Base-by-base conservation (phyloP, 345 rosid species). In the Eucalyptus decipiens region DNA sequence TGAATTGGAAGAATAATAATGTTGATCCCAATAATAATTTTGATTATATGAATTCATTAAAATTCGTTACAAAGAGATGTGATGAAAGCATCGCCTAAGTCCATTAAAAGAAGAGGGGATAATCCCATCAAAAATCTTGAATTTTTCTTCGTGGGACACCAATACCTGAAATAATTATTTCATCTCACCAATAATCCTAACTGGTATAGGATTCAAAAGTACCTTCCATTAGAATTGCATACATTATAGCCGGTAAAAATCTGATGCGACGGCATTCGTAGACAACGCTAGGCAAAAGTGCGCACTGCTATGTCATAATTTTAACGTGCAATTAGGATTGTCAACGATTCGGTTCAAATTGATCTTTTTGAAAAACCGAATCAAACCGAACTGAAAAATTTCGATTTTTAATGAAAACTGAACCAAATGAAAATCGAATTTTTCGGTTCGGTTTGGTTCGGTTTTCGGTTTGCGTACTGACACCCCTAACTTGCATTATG, bases 241-340 rank as follows among this genome's bases (percentile, higher is more conserved):
- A 60, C 67, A n/a, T 65, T n/a, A 15, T 65, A 65, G 37, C 76
- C 19, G 0, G 16, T n/a, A n/a, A 15, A 65, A 65, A n/a, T 65
- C 3, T 1, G 0, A 65, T 5, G 3, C 1, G 9, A 32, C 6
- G 0, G 3, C 76, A n/a, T 15, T 65, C 1, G 1, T 65, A 65
- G 3, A n/a, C 21, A n/a, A 65, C 11, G 2, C 19, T 15, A 16
- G 21, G 40, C 11, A 8, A n/a, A n/a, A 17, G 8, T 6, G 11
- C 0, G 2, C 11, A 1, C 6, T 8, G 1, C 6, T 21, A 4
- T n/a, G 21, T n/a, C 40, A 17, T 7, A 16, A 15, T 65, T n/a
- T 65, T 15, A 7, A 4, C 0, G 6, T 17, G 19, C n/a, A n/a
- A n/a, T n/a, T n/a, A n/a, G n/a, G n/a, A n/a, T n/a, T n/a, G n/a